Percentiles rank a stretch among this genome's conserved stretches.
These are phyloP conservation scores for Moniliophthora roreri DNA, from an alignment of 1,284 basidiomycete species.

Conservation along the genomic window DNA sequence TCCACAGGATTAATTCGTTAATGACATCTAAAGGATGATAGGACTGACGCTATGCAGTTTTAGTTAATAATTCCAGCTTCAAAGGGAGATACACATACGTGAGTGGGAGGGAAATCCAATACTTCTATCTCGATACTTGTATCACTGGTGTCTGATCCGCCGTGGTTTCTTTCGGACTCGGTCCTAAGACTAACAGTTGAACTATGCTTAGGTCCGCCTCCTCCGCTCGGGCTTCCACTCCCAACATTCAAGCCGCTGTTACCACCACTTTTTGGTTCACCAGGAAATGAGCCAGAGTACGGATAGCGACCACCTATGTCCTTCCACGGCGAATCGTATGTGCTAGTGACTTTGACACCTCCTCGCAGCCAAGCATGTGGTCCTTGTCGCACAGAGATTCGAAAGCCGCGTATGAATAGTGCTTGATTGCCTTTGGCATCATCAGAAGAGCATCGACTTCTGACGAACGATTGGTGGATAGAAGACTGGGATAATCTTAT, in stretches of 20 bases:
- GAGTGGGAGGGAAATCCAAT: no score
- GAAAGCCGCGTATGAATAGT: no score
- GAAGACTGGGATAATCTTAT: neutral
- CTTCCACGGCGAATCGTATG: neutral
- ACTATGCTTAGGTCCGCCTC: no score
- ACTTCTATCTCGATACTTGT: no score
- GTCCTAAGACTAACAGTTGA: no score
- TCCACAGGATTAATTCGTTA: constrained; percentile 3
- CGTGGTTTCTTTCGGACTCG: no score
- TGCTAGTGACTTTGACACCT: neutral
- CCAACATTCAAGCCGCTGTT: no score
- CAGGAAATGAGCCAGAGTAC: neutral
- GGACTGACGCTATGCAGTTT: neutral
- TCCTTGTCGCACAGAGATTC: neutral
- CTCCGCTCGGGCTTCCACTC: no score
- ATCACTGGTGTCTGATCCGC: no score
- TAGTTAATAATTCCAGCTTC: neutral
- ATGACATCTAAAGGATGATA: constrained; percentile 4
- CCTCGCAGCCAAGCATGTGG: neutral
- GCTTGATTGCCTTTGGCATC: neutral
- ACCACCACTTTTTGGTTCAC: neutral
- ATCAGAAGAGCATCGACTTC: neutral
- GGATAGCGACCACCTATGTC: neutral
- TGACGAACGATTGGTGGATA: neutral
- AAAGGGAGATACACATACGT: neutral